A percentile compares a stretch with the other conserved stretches of the same genome.
Evolutionary conservation across 2,329 filamentous ascomycete species (phyloP).

Genomic region (Hypoxylon sp.): DNA sequence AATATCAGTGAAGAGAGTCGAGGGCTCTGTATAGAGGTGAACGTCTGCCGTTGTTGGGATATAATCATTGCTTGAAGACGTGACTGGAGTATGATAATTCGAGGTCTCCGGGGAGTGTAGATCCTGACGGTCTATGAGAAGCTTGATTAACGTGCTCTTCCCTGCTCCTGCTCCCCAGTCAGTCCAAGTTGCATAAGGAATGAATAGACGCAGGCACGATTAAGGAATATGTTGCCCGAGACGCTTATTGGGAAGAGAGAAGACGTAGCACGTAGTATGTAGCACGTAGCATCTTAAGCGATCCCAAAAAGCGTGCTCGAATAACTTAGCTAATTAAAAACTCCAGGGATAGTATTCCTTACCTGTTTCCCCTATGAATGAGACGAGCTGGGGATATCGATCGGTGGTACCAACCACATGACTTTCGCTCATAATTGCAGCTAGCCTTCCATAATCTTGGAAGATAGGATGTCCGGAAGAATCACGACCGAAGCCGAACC

Average conservation of each 20-base stretch:
- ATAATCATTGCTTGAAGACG: slow-evolving; percentile 59
- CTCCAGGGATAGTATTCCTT: slow-evolving; percentile 31
- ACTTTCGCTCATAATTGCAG: slow-evolving; percentile 57
- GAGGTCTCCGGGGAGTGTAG: slow-evolving; percentile 46
- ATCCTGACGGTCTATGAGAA: slow-evolving; percentile 60
- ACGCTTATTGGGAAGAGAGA: neutral
- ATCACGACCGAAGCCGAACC: slow-evolving; percentile 53
- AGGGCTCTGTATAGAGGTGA: slow-evolving; percentile 66
- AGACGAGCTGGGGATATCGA: slow-evolving; percentile 58
- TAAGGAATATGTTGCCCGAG: neutral
- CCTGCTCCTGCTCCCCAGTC: slow-evolving; percentile 57
- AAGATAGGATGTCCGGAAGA: slow-evolving; percentile 48
- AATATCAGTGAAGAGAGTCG: slow-evolving; percentile 54
- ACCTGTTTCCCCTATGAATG: slow-evolving; percentile 60
- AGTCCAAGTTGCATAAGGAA: neutral
- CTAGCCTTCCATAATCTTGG: slow-evolving; percentile 58
- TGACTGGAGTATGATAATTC: slow-evolving; percentile 59
- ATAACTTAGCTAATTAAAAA: neutral
- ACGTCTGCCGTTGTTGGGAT: slow-evolving; percentile 65
- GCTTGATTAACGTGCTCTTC: slow-evolving; percentile 65
- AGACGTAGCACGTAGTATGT: neutral
- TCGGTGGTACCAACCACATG: slow-evolving; percentile 42
- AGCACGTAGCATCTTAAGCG: neutral
- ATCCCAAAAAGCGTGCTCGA: neutral
- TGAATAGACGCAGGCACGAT: neutral